Percentiles rank a stretch among this genome's conserved stretches.
Conservation (phyloP, 305 asterid species). For the Solanum aculeatissimum region DNA sequence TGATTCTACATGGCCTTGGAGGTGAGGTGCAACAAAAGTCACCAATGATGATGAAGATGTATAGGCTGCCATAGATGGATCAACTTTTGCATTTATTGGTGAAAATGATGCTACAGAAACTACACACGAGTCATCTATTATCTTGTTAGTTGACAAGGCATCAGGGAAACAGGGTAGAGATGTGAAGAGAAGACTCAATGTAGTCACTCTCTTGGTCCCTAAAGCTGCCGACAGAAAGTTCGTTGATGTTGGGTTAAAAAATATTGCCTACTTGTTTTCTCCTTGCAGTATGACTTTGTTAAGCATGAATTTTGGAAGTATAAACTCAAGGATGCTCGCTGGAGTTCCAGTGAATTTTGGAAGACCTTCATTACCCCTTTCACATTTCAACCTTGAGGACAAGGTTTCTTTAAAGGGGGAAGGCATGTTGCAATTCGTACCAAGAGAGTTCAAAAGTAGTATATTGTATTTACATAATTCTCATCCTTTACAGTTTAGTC, state of each 20-base stretch:
- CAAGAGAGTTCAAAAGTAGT: not conserved
- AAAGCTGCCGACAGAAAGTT: not conserved
- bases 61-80: too few relatives aligned
- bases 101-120: not conserved
- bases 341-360: not conserved
- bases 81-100: not conserved
- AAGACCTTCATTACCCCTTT: not conserved
- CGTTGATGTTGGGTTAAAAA: not conserved
- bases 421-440: not conserved
- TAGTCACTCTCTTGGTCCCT: constrained; percentile 18
- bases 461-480: not conserved
- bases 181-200: not conserved
- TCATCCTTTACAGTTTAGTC: not conserved
- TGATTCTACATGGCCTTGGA: not conserved
- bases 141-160: not conserved
- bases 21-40: not conserved
- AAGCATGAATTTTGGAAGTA: not conserved
- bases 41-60: not conserved
- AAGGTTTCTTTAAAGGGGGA: not conserved
- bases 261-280: not conserved
- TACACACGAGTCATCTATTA: not conserved
- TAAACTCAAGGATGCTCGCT: not conserved
- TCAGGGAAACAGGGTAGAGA: not conserved
- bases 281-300: not conserved
- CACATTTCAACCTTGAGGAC: not conserved